Percentiles rank a stretch among this genome's conserved stretches.
phyloP scores from a whole-genome alignment of 176 grass and related monocot species.

The Eragrostis nindensis region DNA sequence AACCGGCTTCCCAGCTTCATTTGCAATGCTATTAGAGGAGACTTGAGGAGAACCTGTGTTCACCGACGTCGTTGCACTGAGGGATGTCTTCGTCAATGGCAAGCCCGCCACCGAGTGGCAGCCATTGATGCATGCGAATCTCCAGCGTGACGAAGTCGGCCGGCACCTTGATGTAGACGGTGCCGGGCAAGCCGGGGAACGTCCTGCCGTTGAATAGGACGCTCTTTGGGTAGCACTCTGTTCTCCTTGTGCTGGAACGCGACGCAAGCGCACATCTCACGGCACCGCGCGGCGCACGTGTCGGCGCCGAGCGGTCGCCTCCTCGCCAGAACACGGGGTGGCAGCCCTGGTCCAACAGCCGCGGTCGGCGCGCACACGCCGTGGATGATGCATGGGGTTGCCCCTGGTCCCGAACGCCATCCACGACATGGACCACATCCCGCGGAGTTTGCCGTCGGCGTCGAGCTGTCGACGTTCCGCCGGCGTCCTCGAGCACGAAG shows the following conservation, averaged over 20 bases:
- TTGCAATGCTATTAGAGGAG: too few species aligned
- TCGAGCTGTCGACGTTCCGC: slow-evolving; percentile 22
- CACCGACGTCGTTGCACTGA: background rate
- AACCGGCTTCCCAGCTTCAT: too few species aligned
- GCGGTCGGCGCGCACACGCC: slow-evolving; percentile 42
- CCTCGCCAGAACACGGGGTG: slow-evolving; percentile 20
- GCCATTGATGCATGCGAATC: slow-evolving; percentile 40
- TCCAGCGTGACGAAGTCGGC: slow-evolving; percentile 28
- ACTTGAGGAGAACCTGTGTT: too few species aligned
- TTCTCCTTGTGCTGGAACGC: background rate
- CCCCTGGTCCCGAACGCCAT: slow-evolving; percentile 45
- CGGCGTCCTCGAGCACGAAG: slow-evolving; percentile 29
- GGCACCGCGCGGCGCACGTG: slow-evolving; percentile 36
- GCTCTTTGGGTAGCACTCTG: too few species aligned
- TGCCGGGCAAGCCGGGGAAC: slow-evolving; percentile 45
- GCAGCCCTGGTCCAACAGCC: slow-evolving; percentile 46
- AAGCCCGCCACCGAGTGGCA: background rate
- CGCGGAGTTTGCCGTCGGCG: slow-evolving; percentile 65
- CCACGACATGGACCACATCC: slow-evolving; percentile 51
- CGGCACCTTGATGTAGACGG: slow-evolving; percentile 53
- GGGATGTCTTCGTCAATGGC: background rate
- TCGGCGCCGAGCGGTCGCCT: background rate
- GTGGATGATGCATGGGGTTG: slow-evolving; percentile 48
- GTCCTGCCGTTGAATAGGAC: too few species aligned
- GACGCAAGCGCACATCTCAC: slow-evolving; percentile 32